Percentiles rank a stretch among this genome's conserved stretches.
phyloP scores from a whole-genome alignment of 257 asterid genomes.

The Plectranthus barbatus region DNA sequence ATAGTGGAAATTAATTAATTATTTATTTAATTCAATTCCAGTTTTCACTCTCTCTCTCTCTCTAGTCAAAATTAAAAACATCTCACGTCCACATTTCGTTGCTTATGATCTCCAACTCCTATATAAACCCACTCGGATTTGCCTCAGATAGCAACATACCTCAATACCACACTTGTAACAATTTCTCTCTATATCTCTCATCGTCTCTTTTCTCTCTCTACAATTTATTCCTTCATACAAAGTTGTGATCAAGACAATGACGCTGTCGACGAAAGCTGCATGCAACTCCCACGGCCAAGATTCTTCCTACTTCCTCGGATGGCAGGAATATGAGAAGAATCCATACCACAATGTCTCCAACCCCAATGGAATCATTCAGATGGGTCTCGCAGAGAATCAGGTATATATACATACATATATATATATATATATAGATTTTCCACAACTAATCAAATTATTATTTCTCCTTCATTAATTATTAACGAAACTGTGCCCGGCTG shows the following conservation, averaged over 20 bases:
- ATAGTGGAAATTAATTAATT: neutral
- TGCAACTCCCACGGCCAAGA: conserved; percentile 59
- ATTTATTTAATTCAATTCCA: neutral
- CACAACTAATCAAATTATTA: too few species aligned
- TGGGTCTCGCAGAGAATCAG: conserved; percentile 67
- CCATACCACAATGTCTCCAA: conserved; percentile 35
- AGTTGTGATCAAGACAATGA: conserved; percentile 6
- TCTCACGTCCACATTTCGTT: conserved; percentile 6
- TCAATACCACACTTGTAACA: neutral
- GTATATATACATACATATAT: neutral
- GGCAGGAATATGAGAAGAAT: conserved; percentile 63
- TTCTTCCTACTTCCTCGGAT: conserved; percentile 62
- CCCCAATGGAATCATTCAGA: conserved; percentile 58
- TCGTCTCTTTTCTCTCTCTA: neutral
- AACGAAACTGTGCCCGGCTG: neutral
- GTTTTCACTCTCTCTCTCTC: neutral
- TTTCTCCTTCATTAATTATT: too few species aligned
- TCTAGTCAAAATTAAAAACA: conserved; percentile 11
- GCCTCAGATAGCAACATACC: conserved; percentile 18
- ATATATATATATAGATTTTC: neutral
- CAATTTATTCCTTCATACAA: neutral
- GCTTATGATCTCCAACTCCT: conserved; percentile 11
- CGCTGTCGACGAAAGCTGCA: conserved; percentile 41
- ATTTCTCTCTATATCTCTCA: neutral
- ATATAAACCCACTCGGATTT: conserved; percentile 20